These are phyloP conservation scores for Daldinia vernicosa DNA, from an alignment of 495 filamentous ascomycete species.

Conservation along the genomic window DNA sequence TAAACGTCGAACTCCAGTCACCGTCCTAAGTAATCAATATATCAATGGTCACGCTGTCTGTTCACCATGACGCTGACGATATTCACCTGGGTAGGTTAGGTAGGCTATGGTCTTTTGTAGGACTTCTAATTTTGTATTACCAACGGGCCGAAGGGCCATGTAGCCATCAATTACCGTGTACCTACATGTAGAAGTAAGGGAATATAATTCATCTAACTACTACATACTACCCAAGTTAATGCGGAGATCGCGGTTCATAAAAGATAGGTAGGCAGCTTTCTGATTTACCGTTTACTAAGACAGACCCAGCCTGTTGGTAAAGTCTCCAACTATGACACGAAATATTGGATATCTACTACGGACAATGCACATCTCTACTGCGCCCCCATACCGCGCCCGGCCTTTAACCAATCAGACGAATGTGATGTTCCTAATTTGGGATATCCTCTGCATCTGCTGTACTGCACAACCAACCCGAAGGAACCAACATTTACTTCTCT, in stretches of 20 bases:
- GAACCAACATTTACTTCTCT: slow-evolving; percentile 28
- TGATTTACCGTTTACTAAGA: background rate
- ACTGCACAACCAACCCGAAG: slow-evolving; percentile 16
- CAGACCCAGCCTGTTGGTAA: slow-evolving; percentile 3
- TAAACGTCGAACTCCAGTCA: background rate
- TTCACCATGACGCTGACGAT: background rate
- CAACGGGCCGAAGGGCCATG: background rate
- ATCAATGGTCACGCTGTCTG: background rate
- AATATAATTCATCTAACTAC: background rate
- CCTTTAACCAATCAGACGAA: slow-evolving; percentile 25
- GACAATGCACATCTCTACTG: slow-evolving; percentile 8
- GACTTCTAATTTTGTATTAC: background rate
- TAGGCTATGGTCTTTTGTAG: background rate
- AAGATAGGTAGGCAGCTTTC: background rate
- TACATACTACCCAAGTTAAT: background rate
- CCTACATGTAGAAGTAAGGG: slow-evolving; percentile 6
- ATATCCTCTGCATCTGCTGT: slow-evolving; percentile 7
- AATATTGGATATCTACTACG: background rate
- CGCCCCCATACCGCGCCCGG: slow-evolving; percentile 11
- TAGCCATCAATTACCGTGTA: background rate
- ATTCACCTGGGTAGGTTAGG: background rate
- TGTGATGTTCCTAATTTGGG: slow-evolving; percentile 29
- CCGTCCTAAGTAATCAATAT: background rate
- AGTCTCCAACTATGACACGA: slow-evolving; percentile 6
- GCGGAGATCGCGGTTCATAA: background rate